Conservation (phyloP, 192 early-diverging fungal genomes). For the Powellomyces hirtus region DNA sequence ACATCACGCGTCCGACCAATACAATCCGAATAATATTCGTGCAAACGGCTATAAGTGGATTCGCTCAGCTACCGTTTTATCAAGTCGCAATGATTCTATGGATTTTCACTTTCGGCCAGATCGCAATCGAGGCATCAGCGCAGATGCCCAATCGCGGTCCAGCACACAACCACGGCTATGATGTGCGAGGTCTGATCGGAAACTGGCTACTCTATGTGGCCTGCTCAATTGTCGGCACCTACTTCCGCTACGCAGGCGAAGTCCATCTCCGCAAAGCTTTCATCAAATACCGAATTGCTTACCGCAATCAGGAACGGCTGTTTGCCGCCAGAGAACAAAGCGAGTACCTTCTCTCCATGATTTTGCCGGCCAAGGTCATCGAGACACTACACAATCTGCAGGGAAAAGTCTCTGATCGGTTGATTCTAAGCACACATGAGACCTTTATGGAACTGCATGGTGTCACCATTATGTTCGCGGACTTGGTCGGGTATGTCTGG, state of each 20-base stretch:
- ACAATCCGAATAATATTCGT: conserved; percentile 18
- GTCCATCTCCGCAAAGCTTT: conserved; percentile 26
- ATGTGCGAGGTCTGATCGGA: background rate
- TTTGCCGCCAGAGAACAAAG: conserved; percentile 26
- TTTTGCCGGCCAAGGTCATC: conserved; percentile 33
- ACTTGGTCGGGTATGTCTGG: conserved; percentile 34
- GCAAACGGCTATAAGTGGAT: conserved; percentile 6
- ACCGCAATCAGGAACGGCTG: conserved; percentile 20
- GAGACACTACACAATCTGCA: conserved; percentile 21
- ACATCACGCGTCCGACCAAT: background rate
- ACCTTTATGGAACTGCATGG: conserved; percentile 32
- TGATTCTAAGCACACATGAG: conserved; percentile 18
- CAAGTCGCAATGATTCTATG: background rate
- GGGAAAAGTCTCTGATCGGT: conserved; percentile 14
- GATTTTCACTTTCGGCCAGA: conserved; percentile 13
- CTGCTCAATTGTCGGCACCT: conserved; percentile 13
- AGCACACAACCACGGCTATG: background rate
- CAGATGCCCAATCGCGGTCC: background rate
- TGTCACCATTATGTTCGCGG: conserved; percentile 39
- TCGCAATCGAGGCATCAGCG: conserved; percentile 9
- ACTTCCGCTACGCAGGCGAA: conserved; percentile 18
- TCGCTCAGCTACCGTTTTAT: conserved; percentile 12
- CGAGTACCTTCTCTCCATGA: conserved; percentile 32
- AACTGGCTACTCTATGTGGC: conserved; percentile 21
- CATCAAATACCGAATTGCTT: conserved; percentile 25